These are phyloP conservation scores for Cladosporium sp. DNA, from an alignment of 2,329 filamentous ascomycete species.

Conservation along the genomic window DNA sequence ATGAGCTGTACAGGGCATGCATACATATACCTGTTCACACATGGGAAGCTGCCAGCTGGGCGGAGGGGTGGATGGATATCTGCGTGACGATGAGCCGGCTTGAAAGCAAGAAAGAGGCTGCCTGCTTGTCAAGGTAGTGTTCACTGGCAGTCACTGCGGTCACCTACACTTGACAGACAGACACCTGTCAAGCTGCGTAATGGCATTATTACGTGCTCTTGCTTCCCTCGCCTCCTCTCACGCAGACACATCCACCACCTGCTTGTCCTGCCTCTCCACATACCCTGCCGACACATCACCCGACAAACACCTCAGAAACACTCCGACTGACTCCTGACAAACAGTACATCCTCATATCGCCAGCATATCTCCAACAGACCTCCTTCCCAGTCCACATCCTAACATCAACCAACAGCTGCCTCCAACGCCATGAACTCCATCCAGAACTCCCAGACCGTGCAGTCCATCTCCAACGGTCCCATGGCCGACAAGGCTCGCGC, in stretches of 20 bases:
- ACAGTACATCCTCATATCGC: conserved; percentile 3
- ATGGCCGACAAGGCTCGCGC: conserved; percentile 54
- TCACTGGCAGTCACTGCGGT: not conserved
- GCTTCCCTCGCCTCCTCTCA: not conserved
- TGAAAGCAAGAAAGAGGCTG: conserved; percentile 8
- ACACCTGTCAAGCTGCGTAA: not conserved
- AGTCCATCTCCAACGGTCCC: conserved; percentile 49
- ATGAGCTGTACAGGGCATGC: too few relatives aligned
- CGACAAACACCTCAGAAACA: not conserved
- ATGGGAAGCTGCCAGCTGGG: conserved; percentile 4
- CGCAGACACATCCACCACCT: not conserved
- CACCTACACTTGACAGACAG: not conserved
- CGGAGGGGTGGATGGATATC: too few relatives aligned
- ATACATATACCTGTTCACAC: too few relatives aligned
- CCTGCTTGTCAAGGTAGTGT: too few relatives aligned
- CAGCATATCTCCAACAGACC: not conserved
- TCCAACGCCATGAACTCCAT: conserved; percentile 45
- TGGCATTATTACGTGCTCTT: not conserved
- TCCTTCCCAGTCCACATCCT: not conserved
- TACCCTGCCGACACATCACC: conserved; percentile 3
- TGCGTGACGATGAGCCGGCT: not conserved
- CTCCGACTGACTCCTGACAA: conserved; percentile 7
- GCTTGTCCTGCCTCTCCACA: not conserved
- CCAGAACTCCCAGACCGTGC: conserved; percentile 47
- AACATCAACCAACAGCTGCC: conserved; percentile 37